Evolutionary conservation across 2,329 filamentous ascomycete species (phyloP).

Genomic region (Lasiodiplodia gonubiensis): DNA sequence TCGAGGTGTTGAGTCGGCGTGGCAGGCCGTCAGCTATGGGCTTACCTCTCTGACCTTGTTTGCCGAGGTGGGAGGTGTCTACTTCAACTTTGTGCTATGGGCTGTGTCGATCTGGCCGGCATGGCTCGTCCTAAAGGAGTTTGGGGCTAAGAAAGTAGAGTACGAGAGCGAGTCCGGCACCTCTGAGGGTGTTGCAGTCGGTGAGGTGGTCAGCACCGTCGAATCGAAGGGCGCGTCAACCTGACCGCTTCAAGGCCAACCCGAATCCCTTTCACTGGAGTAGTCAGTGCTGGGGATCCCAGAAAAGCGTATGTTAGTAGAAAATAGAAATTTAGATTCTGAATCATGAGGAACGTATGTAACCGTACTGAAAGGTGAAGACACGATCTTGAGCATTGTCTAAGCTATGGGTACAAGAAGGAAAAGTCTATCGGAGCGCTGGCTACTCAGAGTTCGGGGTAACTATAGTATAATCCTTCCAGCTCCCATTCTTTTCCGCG

Average conservation of each 20-base stretch:
- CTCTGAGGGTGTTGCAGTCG: neutral
- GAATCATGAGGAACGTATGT: too few relatives aligned
- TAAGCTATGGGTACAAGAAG: too few relatives aligned
- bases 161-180: neutral
- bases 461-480: neutral
- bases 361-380: too few relatives aligned
- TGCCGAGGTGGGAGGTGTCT: constrained; percentile 68
- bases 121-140: constrained; percentile 68
- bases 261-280: too few relatives aligned
- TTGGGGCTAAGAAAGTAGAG: constrained; percentile 51
- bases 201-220: neutral
- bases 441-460: neutral
- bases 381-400: too few relatives aligned
- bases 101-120: constrained; percentile 66
- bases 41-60: constrained; percentile 67
- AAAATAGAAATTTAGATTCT: neutral
- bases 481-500: neutral
- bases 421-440: too few relatives aligned
- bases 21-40: constrained; percentile 75
- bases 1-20: constrained; percentile 73
- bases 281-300: too few relatives aligned
- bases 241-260: neutral
- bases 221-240: neutral
- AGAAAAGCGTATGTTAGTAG: neutral
- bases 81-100: constrained; percentile 74